These are phyloP conservation scores for Dioszegia hungarica DNA, from an alignment of 768 basidiomycete genomes.

Conservation along the genomic window DNA sequence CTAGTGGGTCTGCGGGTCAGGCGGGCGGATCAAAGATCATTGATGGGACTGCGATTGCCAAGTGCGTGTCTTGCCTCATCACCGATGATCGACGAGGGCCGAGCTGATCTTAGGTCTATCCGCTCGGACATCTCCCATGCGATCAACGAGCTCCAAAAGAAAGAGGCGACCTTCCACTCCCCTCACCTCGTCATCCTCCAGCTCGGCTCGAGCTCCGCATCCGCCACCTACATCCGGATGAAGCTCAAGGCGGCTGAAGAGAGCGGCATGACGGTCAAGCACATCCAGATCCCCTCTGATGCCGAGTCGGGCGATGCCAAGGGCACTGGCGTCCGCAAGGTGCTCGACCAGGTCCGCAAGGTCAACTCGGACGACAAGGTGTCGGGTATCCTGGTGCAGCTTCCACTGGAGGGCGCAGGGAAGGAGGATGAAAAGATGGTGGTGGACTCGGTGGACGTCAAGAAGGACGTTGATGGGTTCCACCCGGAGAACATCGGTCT, in stretches of 20 bases:
- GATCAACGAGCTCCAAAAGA: slow-evolving; percentile 62
- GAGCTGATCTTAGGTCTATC: slow-evolving; percentile 60
- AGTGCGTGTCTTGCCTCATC: slow-evolving; percentile 56
- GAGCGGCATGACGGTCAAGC: slow-evolving; percentile 80
- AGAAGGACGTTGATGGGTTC: slow-evolving; percentile 98
- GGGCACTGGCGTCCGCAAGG: slow-evolving; percentile 58
- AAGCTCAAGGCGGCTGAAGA: slow-evolving; percentile 93
- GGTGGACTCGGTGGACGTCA: slow-evolving; percentile 88
- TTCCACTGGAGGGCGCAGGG: slow-evolving; percentile 78
- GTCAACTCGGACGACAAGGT: slow-evolving; percentile 77
- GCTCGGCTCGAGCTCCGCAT: slow-evolving; percentile 87
- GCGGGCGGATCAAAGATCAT: slow-evolving; percentile 57
- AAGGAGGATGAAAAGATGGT: slow-evolving; percentile 79
- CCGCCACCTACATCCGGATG: slow-evolving; percentile 90
- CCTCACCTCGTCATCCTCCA: slow-evolving; percentile 82
- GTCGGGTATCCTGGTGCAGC: slow-evolving; percentile 89
- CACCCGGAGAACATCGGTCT: slow-evolving; percentile 98
- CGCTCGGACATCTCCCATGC: slow-evolving; percentile 68
- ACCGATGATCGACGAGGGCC: neutral
- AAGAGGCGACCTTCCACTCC: slow-evolving; percentile 82
- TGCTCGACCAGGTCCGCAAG: slow-evolving; percentile 69
- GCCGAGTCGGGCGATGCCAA: slow-evolving; percentile 32
- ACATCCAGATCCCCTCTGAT: slow-evolving; percentile 56
- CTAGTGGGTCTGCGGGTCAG: neutral
- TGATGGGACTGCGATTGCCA: slow-evolving; percentile 78